Base-by-base conservation (phyloP, 2,329 filamentous ascomycete genomes). In the Exophiala spinifera region DNA sequence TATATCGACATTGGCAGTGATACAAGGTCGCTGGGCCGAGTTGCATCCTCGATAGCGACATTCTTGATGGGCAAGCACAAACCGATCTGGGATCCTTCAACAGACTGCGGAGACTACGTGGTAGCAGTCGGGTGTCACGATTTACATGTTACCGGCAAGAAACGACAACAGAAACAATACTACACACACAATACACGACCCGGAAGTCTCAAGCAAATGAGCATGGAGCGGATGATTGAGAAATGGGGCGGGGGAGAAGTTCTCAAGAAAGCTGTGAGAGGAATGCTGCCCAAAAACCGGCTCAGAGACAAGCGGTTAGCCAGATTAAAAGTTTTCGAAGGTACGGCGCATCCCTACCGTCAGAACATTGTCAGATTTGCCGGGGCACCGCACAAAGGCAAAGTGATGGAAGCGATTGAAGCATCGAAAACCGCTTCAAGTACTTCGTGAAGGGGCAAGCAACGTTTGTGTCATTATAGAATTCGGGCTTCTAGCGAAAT, bases 71-170 rank as follows among this genome's bases (percentile, higher is more conserved):
- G 94, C 76, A 99, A 99, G 80, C 88, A 99, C 81, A 99, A 99
- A 77, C 94, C 94, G 19, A 96, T 94, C 72, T 99, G 85, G 77
- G 89, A 97, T 75, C 94, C 94, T 1, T 96, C 91, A 19, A 96
- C 91, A 58, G 94, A 99, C 79, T 97, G 94, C 80, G 94, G 94
- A 65, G 94, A 99, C 83, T 99, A 99, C 73, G 91, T 99, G 11
- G 92, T 99, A 1, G 91, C 94, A 48, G 89, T 89, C 34, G 86
- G 91, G 71, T 97, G 94, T 78, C 82, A 87, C 37, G 85, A 92
- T 45, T 79, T 99, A 46, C 85, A 91, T 76, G 87, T 85, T 1
- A 97, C 94, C 6, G 94, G 94, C 63, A 88, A 89, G 71, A 99
- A 99, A 78, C 88, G 85, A 71, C 86, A 83, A 74, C 89, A 95